Evolutionary conservation across 2,329 filamentous ascomycete species (phyloP).

Genomic region (Leptographium procerum): DNA sequence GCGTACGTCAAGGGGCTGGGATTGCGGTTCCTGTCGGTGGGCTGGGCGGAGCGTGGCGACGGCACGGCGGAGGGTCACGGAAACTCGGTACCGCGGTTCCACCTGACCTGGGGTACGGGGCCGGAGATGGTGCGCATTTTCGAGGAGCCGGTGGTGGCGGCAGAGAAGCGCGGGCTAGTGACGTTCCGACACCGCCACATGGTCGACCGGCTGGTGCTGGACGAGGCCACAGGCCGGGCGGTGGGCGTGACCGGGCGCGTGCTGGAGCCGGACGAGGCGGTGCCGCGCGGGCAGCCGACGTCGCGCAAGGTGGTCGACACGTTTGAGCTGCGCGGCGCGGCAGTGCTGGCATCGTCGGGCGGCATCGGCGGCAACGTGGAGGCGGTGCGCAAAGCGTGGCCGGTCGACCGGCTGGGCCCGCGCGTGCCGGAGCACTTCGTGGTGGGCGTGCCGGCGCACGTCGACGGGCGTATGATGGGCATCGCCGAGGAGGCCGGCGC

Average conservation of each 20-base stretch:
- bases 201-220: slow-evolving; percentile 45
- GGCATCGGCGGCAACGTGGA: slow-evolving; percentile 53
- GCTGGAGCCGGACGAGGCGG: slow-evolving; percentile 36
- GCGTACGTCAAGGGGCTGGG: slow-evolving; percentile 42
- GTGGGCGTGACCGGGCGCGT: slow-evolving; percentile 41
- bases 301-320: slow-evolving; percentile 33
- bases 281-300: slow-evolving; percentile 38
- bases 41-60: slow-evolving; percentile 50
- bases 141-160: slow-evolving; percentile 40
- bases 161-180: slow-evolving; percentile 40
- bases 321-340: slow-evolving; percentile 42
- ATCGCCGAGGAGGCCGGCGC: slow-evolving; percentile 43
- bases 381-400: slow-evolving; percentile 46
- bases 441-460: slow-evolving; percentile 49
- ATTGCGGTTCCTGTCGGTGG: slow-evolving; percentile 40
- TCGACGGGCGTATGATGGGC: slow-evolving; percentile 52
- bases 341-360: slow-evolving; percentile 44
- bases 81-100: slow-evolving; percentile 52
- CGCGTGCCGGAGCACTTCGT: slow-evolving; percentile 45
- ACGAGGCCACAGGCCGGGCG: slow-evolving; percentile 36
- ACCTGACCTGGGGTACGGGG: slow-evolving; percentile 50
- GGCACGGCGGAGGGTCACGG: slow-evolving; percentile 46
- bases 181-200: slow-evolving; percentile 44
- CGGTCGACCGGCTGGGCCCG: slow-evolving; percentile 43
- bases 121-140: slow-evolving; percentile 49